Base-by-base conservation (phyloP, 352 stramenopile species). In the Globisporangium rhizosaccharum region DNA sequence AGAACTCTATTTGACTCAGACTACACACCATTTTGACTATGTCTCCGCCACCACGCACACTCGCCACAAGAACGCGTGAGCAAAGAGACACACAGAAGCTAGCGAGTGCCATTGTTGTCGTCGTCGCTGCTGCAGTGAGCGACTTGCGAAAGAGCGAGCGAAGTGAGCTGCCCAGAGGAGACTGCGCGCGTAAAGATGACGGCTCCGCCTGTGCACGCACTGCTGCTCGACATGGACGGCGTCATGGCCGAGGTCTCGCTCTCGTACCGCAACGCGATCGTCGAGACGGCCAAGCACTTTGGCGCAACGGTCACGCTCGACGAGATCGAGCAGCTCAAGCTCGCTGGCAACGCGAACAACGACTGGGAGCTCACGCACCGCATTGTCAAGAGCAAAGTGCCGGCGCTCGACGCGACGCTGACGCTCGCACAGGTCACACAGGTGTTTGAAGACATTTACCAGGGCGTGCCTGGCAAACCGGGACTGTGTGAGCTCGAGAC, bases 201-300 rank as follows among this genome's bases (percentile, higher is more conserved):
- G 17, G 41, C 63, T 12, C 47, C 51, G 50, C 53, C 63, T 51
- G 59, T 87, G 45, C 62, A 92, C 59, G 87, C 85, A 41, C 71
- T 98, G 51, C 79, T 99, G 36, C 85, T 97, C 59, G 96, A 99
- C 75, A 99, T 99, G 95, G 96, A 99, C 73, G 96, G 96, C 59
- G 96, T 99, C 39, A 75, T 99, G 48, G 96, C 96, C 57, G 96
- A 98, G 60, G 96, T 99, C 5, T 94, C 85, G 20, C 72, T 88
- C 56, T 98, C 90, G n/a, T 99, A 98, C 67, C 87, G 93, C 55
- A 76, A 84, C 46, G 88, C 92, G 10, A 98, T 98, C 67, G 61
- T 93, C 2, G 67, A 85, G 47, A 97, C 91, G 1, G 88, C 88
- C 36, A 74, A 79, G 47, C 72, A 85, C 67, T 98, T 97, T 67